Conservation (phyloP, 345 rosid genomes). For the Ceriops tagal region DNA sequence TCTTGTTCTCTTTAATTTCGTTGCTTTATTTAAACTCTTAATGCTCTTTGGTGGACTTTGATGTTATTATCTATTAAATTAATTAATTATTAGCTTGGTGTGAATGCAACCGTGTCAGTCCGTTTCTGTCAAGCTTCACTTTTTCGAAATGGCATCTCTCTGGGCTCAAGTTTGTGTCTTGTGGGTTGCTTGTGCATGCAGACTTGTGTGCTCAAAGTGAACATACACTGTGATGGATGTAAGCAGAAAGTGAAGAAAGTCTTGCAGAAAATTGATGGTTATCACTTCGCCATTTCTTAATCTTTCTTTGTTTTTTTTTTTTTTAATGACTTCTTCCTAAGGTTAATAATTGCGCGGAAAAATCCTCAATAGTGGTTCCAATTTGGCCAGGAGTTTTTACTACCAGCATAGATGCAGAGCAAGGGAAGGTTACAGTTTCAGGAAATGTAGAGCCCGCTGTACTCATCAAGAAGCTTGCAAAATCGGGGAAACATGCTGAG, state of each 20-base stretch:
- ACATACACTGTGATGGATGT: constrained; percentile 96
- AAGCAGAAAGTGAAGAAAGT: constrained; percentile 87
- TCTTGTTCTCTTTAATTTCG: background rate
- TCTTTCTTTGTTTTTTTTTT: no score
- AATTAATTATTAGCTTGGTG: no score
- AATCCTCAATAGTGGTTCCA: background rate
- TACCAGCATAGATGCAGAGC: constrained; percentile 68
- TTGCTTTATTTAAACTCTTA: constrained; percentile 20
- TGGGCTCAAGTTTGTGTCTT: background rate
- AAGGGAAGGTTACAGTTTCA: constrained; percentile 77
- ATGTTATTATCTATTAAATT: background rate
- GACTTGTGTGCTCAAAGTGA: constrained; percentile 94
- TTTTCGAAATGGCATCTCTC: background rate
- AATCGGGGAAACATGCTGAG: constrained; percentile 92
- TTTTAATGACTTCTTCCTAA: background rate
- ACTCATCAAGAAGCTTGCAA: constrained; percentile 81
- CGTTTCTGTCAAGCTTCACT: background rate
- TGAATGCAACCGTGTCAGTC: background rate
- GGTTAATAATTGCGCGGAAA: background rate
- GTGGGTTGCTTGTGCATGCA: constrained; percentile 50
- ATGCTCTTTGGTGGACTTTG: background rate
- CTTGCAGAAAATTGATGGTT: constrained; percentile 94
- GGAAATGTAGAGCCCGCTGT: constrained; percentile 64
- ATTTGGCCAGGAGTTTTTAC: constrained; percentile 66
- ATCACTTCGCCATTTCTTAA: background rate